Base-by-base conservation (phyloP, 768 basidiomycete genomes). In the Termitomyces sp. region DNA sequence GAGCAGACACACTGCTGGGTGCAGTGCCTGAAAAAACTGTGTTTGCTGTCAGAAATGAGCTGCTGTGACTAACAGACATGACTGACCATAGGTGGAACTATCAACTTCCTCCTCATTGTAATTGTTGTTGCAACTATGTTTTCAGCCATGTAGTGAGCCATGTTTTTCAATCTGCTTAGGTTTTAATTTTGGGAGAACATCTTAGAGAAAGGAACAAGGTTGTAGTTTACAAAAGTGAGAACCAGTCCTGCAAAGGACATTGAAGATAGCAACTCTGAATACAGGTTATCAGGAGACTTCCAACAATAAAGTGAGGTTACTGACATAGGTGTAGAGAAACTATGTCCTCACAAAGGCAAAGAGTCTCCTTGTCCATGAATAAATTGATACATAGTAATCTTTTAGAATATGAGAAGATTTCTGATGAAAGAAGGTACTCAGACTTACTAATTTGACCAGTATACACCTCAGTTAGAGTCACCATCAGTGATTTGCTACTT, bases 331-430 rank as follows among this genome's bases (percentile, higher is more conserved):
- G 77, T 77, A 25, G 73, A 70, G 64, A 92, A 90, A 5, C 73
- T 71, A 5, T 75, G 72, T 0, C 69, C 82, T 90, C 90, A 93
- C 5, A 86, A 63, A 0, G 80, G 70, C 19, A 75, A 71, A 0
- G 79, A 68, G 16, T 73, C 74, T 3, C 63, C 53, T 4, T 56
- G 56, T 5, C 66, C 57, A 19, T 59, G 48, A 9, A 45, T 54
- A 23, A 17, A 98, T 95, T 40, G 90, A 83, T 54, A 99, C 84
- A 58, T 91, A 85, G 66, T 98, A 98, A 67, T 98, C 96, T 92
- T 53, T 11, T 45, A 8, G 34, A 31, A 9, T 70, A 40, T 58
- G 3, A 58, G 41, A n/a, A 23, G n/a, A 5, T 38, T 59, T 5
- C 27, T 5, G 49, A 27, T 16, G 45, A 45, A 37, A 56, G 4